Percentiles rank a stretch among this genome's conserved stretches.
Conservation (phyloP, 73 alveolate genomes). For the Strombidium stylifer region DNA sequence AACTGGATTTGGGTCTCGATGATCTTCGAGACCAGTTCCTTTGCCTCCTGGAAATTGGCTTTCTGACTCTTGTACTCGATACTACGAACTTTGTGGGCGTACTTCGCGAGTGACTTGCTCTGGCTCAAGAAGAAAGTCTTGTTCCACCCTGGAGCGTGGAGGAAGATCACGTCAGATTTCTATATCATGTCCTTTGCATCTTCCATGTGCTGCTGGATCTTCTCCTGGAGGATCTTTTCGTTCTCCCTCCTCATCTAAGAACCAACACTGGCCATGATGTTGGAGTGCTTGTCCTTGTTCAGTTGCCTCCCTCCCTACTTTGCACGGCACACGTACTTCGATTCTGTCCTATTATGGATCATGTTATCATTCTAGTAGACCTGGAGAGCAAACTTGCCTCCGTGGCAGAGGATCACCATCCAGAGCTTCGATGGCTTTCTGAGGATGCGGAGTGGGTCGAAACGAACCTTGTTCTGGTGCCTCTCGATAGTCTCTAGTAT, state of each 20-base stretch:
- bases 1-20: slow-evolving; percentile 36
- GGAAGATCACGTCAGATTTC: slow-evolving; percentile 84
- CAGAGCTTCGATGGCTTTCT: slow-evolving; percentile 54
- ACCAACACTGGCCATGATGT: slow-evolving; percentile 89
- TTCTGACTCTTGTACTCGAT: slow-evolving; percentile 63
- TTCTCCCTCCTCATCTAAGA: slow-evolving; percentile 97
- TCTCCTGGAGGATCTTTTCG: slow-evolving; percentile 91
- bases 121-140: slow-evolving; percentile 81
- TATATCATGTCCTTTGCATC: slow-evolving; percentile 73
- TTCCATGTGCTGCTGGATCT: slow-evolving; percentile 74
- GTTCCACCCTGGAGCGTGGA: slow-evolving; percentile 98
- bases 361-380: slow-evolving; percentile 65
- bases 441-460: slow-evolving; percentile 63
- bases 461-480: slow-evolving; percentile 41
- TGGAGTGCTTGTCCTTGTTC: slow-evolving; percentile 76
- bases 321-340: slow-evolving; percentile 91
- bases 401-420: slow-evolving; percentile 91
- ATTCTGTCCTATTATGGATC: slow-evolving; percentile 89
- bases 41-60: slow-evolving; percentile 80
- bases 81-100: slow-evolving; percentile 69
- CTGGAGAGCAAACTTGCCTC: slow-evolving; percentile 93
- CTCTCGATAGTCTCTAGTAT: slow-evolving; percentile 78
- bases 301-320: slow-evolving; percentile 95
- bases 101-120: slow-evolving; percentile 67
- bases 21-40: slow-evolving; percentile 61